Evolutionary conservation across 2,329 filamentous ascomycete species (phyloP).

Genomic region (Sporothrix curviconia): DNA sequence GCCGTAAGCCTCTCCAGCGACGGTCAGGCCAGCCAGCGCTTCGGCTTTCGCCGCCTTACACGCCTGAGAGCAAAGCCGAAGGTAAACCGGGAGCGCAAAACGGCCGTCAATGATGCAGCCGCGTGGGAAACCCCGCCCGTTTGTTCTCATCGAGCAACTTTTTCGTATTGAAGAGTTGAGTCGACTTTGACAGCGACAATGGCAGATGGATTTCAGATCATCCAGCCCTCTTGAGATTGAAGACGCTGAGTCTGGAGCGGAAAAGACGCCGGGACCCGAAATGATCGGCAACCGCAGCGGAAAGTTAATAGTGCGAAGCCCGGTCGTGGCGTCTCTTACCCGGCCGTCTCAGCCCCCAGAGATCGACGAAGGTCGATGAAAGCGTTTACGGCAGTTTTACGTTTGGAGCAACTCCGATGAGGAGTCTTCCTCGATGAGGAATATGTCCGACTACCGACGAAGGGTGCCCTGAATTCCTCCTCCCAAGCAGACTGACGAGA

Average conservation of each 20-base stretch:
- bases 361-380: constrained; percentile 38
- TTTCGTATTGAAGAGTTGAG: constrained; percentile 40
- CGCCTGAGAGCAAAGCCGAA: background rate
- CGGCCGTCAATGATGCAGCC: background rate
- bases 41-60: background rate
- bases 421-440: constrained; percentile 34
- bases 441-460: constrained; percentile 32
- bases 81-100: background rate
- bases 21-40: constrained; percentile 14
- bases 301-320: constrained; percentile 3
- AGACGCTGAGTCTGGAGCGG: constrained; percentile 27
- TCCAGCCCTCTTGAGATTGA: constrained; percentile 43
- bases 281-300: constrained; percentile 31
- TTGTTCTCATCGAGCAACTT: constrained; percentile 15
- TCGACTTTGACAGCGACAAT: constrained; percentile 40
- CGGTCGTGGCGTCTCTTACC: constrained; percentile 3
- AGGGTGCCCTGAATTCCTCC: constrained; percentile 28
- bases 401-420: constrained; percentile 30
- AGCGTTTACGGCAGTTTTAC: constrained; percentile 40
- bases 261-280: background rate
- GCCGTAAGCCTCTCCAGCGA: constrained; percentile 6
- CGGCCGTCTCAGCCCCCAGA: constrained; percentile 23
- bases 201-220: constrained; percentile 36
- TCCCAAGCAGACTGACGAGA: constrained; percentile 36
- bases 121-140: background rate